Conservation (phyloP, 257 asterid species). For the Perilla frutescens region DNA sequence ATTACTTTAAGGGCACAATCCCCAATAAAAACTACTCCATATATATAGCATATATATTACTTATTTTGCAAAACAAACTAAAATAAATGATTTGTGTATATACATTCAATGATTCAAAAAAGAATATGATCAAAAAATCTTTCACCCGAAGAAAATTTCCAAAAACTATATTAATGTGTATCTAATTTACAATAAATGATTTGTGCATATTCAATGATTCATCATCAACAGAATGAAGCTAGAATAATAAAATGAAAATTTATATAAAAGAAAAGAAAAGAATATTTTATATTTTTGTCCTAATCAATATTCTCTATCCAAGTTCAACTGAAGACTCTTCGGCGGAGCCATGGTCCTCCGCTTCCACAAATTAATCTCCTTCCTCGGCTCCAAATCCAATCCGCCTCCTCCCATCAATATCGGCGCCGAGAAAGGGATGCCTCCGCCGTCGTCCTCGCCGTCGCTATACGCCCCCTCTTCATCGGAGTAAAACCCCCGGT, state of each 20-base stretch:
- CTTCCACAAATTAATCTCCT: constrained; percentile 87
- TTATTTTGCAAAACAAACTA: too few relatives aligned
- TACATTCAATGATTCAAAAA: too few relatives aligned
- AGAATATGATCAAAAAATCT: too few relatives aligned
- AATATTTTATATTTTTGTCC: neutral
- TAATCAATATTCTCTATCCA: constrained; percentile 8
- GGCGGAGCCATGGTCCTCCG: constrained; percentile 83
- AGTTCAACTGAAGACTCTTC: constrained; percentile 54
- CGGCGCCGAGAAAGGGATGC: constrained; percentile 74
- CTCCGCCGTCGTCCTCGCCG: constrained; percentile 45
- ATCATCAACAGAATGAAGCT: neutral
- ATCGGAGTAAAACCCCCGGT: constrained; percentile 48
- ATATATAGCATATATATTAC: too few relatives aligned
- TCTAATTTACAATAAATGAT: neutral
- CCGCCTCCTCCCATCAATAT: constrained; percentile 37
- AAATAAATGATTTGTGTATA: too few relatives aligned
- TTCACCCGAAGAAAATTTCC: too few relatives aligned
- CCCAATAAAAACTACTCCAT: too few relatives aligned
- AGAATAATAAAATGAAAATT: neutral
- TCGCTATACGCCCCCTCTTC: constrained; percentile 42
- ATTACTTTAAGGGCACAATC: too few relatives aligned
- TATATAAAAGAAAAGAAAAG: too few relatives aligned
- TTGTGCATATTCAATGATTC: neutral
- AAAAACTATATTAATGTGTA: too few relatives aligned
- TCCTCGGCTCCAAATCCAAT: constrained; percentile 67